Percentiles rank a stretch among this genome's conserved stretches.
phyloP scores from a whole-genome alignment of 345 rosid species.

The Euphorbia tirucalli region DNA sequence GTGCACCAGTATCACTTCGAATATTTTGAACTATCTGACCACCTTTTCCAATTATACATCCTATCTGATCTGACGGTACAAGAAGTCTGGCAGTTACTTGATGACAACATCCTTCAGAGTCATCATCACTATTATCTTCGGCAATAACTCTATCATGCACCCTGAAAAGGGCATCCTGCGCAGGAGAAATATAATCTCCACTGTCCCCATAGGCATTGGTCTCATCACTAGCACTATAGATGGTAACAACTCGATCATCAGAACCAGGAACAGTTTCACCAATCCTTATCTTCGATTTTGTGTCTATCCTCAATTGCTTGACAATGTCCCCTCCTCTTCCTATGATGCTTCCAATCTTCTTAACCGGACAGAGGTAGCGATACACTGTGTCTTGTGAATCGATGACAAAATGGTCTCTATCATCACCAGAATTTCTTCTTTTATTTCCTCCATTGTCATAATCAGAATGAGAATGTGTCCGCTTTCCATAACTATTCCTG shows the following conservation, averaged over 20 bases:
- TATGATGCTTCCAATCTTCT: conserved; percentile 90
- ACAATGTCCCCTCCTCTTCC: conserved; percentile 96
- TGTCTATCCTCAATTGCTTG: conserved; percentile 78
- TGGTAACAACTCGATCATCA: conserved; percentile 92
- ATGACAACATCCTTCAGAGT: conserved; percentile 49
- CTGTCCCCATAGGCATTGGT: conserved; percentile 63
- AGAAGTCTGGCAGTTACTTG: conserved; percentile 74
- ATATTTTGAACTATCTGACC: conserved; percentile 88
- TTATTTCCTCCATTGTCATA: conserved; percentile 59
- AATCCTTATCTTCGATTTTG: conserved; percentile 80
- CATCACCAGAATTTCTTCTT: conserved; percentile 68
- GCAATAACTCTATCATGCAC: conserved; percentile 83
- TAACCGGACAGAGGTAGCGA: conserved; percentile 75
- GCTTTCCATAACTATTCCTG: conserved; percentile 75
- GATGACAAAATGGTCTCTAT: conserved; percentile 58
- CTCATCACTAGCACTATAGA: conserved; percentile 83
- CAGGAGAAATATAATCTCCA: conserved; percentile 60
- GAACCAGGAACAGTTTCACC: conserved; percentile 74
- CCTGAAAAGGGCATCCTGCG: conserved; percentile 88
- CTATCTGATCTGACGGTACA: conserved; percentile 98
- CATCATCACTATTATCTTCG: conserved; percentile 64
- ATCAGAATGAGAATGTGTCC: conserved; percentile 72
- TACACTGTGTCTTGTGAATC: conserved; percentile 74
- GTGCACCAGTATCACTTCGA: conserved; percentile 85
- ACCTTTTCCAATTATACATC: conserved; percentile 92